Base-by-base conservation (phyloP, 148 eudicot species). In the Camellia sinensis region DNA sequence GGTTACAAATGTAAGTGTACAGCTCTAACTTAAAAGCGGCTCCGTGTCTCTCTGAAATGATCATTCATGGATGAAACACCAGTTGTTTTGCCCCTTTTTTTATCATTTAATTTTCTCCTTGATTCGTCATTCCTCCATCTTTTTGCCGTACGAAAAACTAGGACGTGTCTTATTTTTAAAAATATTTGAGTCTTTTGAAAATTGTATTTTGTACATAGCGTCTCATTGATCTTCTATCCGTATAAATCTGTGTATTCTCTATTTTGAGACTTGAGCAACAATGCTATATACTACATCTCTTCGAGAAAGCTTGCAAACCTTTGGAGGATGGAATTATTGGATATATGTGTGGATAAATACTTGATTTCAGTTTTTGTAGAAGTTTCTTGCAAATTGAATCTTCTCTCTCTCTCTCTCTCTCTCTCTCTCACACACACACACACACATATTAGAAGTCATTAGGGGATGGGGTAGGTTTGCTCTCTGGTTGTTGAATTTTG, bases 11-110 rank as follows among this genome's bases (percentile, higher is more conserved):
- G 22, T 40, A 52, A 82, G 72, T 78, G 81, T 78, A 78, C 65
- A 82, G 85, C 74, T 78, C 81, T 78, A 68, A 82, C 82, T 71
- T 69, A 57, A 45, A 74, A 46, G 76, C 70, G 12, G 15, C 67
- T 71, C 60, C 15, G 7, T 14, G 6, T 71, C 46, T 29, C 19
- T 73, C 17, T 19, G 17, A 50, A 48, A 48, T 48, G 52, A 48
- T 1, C 52, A 48, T 48, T 48, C 52, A 48, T 7, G 52, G 52
- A 48, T 48, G 52, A 4, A 48, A 48, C 52, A 48, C 52, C 52
- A 48, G 52, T 5, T 48, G 52, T 48, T 48, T 48, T 48, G 52
- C 6, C 52, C 7, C 7, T 48, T 48, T 48, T 48, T 48, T 48
- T 48, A 0, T 7, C 52, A 48, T 48, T 48, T 48, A 48, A 48